phyloP scores from a whole-genome alignment of 805 yeast genomes.

The Saccharomycopsis amapae region DNA sequence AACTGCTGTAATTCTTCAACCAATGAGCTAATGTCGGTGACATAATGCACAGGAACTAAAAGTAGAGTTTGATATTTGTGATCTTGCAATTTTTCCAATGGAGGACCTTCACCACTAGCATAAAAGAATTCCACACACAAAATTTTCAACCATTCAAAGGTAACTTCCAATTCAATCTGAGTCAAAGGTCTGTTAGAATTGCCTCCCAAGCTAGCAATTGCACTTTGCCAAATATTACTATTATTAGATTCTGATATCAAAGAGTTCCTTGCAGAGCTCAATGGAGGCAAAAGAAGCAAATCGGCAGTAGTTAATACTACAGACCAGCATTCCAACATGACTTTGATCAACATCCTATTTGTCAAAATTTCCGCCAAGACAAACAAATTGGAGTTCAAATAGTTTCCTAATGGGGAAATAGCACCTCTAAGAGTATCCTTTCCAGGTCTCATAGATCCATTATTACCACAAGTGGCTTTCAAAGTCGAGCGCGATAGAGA shows the following conservation, averaged over 20 bases:
- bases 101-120: slow-evolving; percentile 76
- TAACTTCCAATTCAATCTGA: slow-evolving; percentile 54
- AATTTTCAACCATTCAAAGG: slow-evolving; percentile 61
- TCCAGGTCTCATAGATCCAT: slow-evolving; percentile 38
- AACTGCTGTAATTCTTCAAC: slow-evolving; percentile 52
- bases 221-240: slow-evolving; percentile 32
- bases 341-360: slow-evolving; percentile 46
- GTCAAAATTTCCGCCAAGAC: slow-evolving; percentile 57
- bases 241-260: slow-evolving; percentile 29
- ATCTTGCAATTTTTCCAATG: slow-evolving; percentile 53
- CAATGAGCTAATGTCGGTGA: slow-evolving; percentile 40
- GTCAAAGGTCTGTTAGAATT: slow-evolving; percentile 39
- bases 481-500: slow-evolving; percentile 53
- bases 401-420: slow-evolving; percentile 66
- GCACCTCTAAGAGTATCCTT: slow-evolving; percentile 52
- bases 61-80: slow-evolving; percentile 57
- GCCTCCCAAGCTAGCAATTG: slow-evolving; percentile 35
- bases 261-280: slow-evolving; percentile 37
- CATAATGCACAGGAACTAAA: slow-evolving; percentile 60
- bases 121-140: slow-evolving; percentile 70
- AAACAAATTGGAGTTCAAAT: slow-evolving; percentile 59
- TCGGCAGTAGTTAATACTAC: slow-evolving; percentile 65
- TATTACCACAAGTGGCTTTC: slow-evolving; percentile 45
- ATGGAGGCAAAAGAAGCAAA: slow-evolving; percentile 62
- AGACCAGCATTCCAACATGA: slow-evolving; percentile 78